phyloP scores from a whole-genome alignment of 345 rosid species.

The Psidium guajava region DNA sequence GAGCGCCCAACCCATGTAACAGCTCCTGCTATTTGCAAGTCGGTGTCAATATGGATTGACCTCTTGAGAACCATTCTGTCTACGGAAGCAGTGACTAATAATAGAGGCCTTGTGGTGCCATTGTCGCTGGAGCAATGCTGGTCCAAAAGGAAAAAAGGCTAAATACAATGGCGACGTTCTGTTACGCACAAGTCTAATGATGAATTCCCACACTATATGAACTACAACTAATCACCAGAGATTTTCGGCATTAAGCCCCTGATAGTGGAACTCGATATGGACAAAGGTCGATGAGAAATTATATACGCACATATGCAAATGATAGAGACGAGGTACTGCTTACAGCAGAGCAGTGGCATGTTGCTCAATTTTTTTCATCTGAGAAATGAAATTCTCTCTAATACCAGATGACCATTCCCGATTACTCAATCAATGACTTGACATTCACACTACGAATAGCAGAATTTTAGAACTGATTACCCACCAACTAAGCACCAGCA shows the following conservation, averaged over 20 bases:
- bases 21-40: constrained; percentile 53
- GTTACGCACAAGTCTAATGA: not conserved
- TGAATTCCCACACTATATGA: not conserved
- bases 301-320: not conserved
- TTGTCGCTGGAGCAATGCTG: constrained; percentile 63
- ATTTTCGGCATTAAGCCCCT: not conserved
- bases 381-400: not conserved
- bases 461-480: not conserved
- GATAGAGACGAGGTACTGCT: not conserved
- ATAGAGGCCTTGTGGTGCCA: constrained; percentile 43
- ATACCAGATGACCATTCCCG: not conserved
- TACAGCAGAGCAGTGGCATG: not conserved
- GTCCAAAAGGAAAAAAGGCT: constrained; percentile 1
- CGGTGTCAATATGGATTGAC: constrained; percentile 47
- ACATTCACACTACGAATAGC: not conserved
- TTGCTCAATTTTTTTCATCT: not conserved
- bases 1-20: constrained; percentile 92
- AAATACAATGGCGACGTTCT: not conserved
- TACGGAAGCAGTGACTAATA: constrained; percentile 88
- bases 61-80: constrained; percentile 64
- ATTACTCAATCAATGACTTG: not conserved
- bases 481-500: not conserved
- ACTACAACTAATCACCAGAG: not conserved
- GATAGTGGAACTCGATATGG: not conserved
- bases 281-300: not conserved